Evolutionary conservation across 371 early-diverging fungal genomes (phyloP), one percentile per base, ranked within the genome.

Genomic region (Rhizopus microsporus): DNA sequence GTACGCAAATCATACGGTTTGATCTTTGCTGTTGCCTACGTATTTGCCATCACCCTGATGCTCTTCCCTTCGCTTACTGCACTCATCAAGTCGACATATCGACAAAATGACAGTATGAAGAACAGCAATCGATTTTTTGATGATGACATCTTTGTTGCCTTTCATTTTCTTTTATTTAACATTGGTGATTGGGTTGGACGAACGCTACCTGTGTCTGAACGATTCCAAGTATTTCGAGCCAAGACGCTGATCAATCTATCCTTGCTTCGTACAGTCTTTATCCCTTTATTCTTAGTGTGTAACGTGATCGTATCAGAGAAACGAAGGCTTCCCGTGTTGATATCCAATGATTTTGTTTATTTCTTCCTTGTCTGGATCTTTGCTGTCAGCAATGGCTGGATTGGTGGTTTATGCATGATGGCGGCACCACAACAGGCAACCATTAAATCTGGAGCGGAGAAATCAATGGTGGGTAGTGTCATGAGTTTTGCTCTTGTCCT

Each of bases 181-280:
- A 16, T 87, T 9, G 92, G 90, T 33, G 93, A 93, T 60, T 89
- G 87, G 81, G 42, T 87, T 4, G 93, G 93, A n/a, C 81, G 86
- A 5, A 56, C 57, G 0, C 69, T 78, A 56, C 82, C 83, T 1
- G 63, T 80, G 0, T 53, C 60, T 8, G 64, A 70, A 0, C 58
- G 60, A 6, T 54, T 84, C 9, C 61, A 68, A 33, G 73, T 72
- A 32, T 60, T 59, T 60, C 74, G 70, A 39, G 69, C 62, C 12
- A 59, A 75, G n/a, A 56, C 73, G n/a, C 66, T 89, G 9, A 48
- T 77, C 8, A 5, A 66, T 1, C 51, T 81, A 0, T 81, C 88
- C 0, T 45, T 83, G 1, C 52, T 66, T 3, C 82, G 91, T 9
- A 62, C 86, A 0, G 56, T 78, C 4, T 87, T 90, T 56, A 70